Conservation (phyloP, 176 grass and related monocot species). For the Oryza nivara region DNA sequence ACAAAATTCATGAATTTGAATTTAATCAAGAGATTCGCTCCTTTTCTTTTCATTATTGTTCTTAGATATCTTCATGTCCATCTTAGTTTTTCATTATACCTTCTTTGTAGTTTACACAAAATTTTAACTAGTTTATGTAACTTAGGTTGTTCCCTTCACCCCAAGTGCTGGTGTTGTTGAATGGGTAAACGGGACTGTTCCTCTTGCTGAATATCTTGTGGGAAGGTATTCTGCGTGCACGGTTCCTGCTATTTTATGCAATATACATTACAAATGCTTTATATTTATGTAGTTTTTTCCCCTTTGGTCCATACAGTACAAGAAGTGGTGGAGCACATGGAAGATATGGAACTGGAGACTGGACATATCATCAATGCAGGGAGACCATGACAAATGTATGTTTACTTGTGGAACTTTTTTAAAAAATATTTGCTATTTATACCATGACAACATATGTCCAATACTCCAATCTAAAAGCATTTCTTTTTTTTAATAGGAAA, state of each 20-base stretch:
- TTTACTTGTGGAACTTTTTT: slow-evolving; percentile 36
- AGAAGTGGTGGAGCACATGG: slow-evolving; percentile 87
- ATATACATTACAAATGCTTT: slow-evolving; percentile 24
- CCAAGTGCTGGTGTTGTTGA: slow-evolving; percentile 97
- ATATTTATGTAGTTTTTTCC: slow-evolving; percentile 28
- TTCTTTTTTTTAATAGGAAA: slow-evolving; percentile 70
- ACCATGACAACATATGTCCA: background rate
- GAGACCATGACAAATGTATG: slow-evolving; percentile 77
- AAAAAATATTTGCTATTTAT: slow-evolving; percentile 12
- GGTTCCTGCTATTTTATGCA: slow-evolving; percentile 34
- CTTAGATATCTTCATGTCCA: background rate
- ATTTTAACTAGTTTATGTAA: slow-evolving; percentile 30
- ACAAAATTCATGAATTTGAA: slow-evolving; percentile 22
- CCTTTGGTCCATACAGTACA: slow-evolving; percentile 55
- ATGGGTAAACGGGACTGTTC: slow-evolving; percentile 94
- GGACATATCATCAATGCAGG: slow-evolving; percentile 92
- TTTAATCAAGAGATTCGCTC: background rate
- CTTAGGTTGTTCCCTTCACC: slow-evolving; percentile 95
- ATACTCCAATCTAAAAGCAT: slow-evolving; percentile 9
- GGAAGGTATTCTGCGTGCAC: slow-evolving; percentile 64
- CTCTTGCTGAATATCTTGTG: slow-evolving; percentile 85
- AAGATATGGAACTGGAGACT: slow-evolving; percentile 84
- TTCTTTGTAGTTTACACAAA: slow-evolving; percentile 26
- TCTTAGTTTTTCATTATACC: slow-evolving; percentile 15
- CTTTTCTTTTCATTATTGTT: background rate